Conservation (phyloP, 192 early-diverging fungal species). For the Lobosporangium transversale region DNA sequence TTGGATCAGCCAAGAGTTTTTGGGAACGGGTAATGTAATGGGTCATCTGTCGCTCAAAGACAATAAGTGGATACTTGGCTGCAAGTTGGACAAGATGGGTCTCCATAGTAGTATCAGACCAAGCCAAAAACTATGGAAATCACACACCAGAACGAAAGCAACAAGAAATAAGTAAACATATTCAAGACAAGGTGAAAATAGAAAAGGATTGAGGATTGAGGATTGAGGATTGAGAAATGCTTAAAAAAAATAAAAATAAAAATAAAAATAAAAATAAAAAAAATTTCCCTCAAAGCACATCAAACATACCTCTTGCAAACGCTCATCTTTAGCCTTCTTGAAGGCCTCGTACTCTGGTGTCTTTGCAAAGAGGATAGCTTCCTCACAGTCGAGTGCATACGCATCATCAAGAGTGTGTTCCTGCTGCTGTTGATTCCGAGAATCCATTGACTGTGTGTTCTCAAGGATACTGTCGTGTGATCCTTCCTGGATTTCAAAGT, state of each 20-base stretch:
- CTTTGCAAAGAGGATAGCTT: conserved; percentile 52
- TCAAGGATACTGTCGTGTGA: neutral
- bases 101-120: conserved; percentile 28
- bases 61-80: conserved; percentile 51
- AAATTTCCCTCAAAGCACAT: neutral
- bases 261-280: neutral
- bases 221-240: too few species aligned
- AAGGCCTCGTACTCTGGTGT: conserved; percentile 59
- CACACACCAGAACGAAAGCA: too few species aligned
- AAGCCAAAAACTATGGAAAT: conserved; percentile 46
- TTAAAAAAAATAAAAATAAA: too few species aligned
- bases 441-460: neutral
- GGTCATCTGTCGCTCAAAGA: conserved; percentile 63
- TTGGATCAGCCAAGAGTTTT: conserved; percentile 56
- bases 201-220: too few species aligned
- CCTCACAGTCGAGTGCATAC: conserved; percentile 22
- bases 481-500: conserved; percentile 49
- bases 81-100: conserved; percentile 56
- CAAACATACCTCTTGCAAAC: conserved; percentile 51
- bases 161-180: too few species aligned
- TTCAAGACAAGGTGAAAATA: too few species aligned
- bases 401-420: conserved; percentile 6
- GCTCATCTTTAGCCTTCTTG: conserved; percentile 58
- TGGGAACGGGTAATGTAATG: conserved; percentile 58
- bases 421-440: conserved; percentile 21